Base-by-base conservation (phyloP, 768 basidiomycete genomes). In the Naganishia vaughanmartiniae region DNA sequence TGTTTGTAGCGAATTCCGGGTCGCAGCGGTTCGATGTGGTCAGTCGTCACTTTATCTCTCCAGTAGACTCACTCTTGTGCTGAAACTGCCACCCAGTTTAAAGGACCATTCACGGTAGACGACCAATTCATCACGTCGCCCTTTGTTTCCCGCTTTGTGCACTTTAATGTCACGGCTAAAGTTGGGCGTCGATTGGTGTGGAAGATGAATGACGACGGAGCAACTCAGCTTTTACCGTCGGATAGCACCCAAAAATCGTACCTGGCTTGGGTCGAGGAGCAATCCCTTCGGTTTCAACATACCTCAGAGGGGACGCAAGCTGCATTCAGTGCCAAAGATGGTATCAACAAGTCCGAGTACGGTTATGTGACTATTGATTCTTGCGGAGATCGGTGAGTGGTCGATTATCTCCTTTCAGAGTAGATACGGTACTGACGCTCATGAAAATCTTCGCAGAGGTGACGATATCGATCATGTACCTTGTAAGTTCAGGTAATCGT, bases 81-180 rank as follows among this genome's bases (percentile, higher is more conserved):
- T 57, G 31, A 57, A 3, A 30, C 73, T 33, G 55, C n/a, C 67
- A 24, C 5, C 9, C 72, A 80, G 77, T 77, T 78, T 53, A 72
- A 76, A 71, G 91, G 91, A 1, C 75, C 86, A 2, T 92, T 93
- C 82, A 89, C 88, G 34, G 87, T 87, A 78, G 90, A 92, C 77
- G 90, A 93, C 78, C 88, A 91, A 74, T 84, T 92, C 54, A 89
- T 89, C 0, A 86, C 86, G 1, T 87, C 86, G 7, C 90, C 91
- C 0, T 93, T 89, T 58, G 69, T 67, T 10, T 74, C 67, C 28
- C 60, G 48, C 0, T 80, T 79, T 54, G 45, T 74, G 26, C 76
- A 75, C 33, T 74, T 74, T 53, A 55, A 60, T 3, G 54, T 80
- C 5, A 70, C 72, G 15, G 76, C 76, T 17, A 71, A 72, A 12